phyloP scores from a whole-genome alignment of 768 basidiomycete species.

The Russula sp. region DNA sequence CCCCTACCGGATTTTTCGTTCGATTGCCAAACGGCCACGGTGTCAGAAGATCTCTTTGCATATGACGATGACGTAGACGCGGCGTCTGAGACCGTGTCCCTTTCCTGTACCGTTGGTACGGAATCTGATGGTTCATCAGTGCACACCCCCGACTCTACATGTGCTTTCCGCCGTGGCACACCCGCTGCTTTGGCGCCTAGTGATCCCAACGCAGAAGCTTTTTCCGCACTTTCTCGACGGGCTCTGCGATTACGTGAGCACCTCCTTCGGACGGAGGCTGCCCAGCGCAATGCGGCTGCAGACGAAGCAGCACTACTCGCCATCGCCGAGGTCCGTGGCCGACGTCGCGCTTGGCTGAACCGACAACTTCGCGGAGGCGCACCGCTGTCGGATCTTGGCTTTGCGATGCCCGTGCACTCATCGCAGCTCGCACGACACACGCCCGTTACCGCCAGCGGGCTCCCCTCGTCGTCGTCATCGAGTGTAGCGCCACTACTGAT shows the following conservation, averaged over 20 bases:
- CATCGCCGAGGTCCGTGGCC: conserved; percentile 49
- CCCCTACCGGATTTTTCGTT: conserved; percentile 12
- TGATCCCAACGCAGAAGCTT: conserved; percentile 25
- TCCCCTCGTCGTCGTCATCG: no score
- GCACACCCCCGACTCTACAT: conserved; percentile 33
- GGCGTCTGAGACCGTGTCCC: conserved; percentile 13
- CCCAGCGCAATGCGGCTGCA: conserved; percentile 34
- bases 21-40: conserved; percentile 5
- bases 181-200: conserved; percentile 10
- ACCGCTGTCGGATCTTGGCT: conserved; percentile 34
- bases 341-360: conserved; percentile 62
- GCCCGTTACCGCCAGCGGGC: no score
- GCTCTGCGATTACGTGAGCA: conserved; percentile 28
- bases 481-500: no score
- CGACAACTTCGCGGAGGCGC: conserved; percentile 36
- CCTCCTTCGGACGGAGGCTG: conserved; percentile 35
- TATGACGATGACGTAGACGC: conserved; percentile 32
- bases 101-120: conserved; percentile 23
- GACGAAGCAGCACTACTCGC: conserved; percentile 29
- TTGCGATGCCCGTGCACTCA: conserved; percentile 43
- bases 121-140: conserved; percentile 45
- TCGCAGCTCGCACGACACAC: conserved; percentile 40
- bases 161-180: conserved; percentile 26
- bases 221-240: conserved; percentile 25
- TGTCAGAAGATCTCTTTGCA: conserved; percentile 25